These are phyloP conservation scores for Artemisia annua DNA, from an alignment of 129 eudicot genomes.

Conservation along the genomic window DNA sequence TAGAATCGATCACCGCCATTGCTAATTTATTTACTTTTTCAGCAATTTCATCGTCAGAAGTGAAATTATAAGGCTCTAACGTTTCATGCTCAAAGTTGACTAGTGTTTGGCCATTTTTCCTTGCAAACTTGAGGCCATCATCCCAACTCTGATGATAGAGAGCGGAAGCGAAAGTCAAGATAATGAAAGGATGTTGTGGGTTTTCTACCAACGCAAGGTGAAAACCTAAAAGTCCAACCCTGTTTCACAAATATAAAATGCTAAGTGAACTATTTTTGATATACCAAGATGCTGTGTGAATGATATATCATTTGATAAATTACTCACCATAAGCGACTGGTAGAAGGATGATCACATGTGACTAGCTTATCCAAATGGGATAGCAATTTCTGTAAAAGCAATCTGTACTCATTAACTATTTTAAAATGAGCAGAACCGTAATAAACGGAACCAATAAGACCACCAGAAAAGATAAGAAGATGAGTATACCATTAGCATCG, in stretches of 20 bases:
- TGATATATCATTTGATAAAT: constrained; percentile 1
- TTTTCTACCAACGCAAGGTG: constrained; percentile 61
- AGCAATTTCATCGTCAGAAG: constrained; percentile 67
- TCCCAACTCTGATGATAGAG: constrained; percentile 65
- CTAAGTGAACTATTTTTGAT: constrained; percentile 20
- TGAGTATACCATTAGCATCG: constrained; percentile 71
- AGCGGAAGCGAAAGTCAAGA: constrained; percentile 67
- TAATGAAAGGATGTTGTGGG: constrained; percentile 69
- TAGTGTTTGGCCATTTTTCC: constrained; percentile 36
- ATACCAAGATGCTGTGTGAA: not conserved
- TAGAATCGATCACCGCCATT: constrained; percentile 39
- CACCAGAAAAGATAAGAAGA: not conserved
- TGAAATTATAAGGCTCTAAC: constrained; percentile 20
- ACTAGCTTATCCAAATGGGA: constrained; percentile 63
- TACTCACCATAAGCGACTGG: constrained; percentile 67
- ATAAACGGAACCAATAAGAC: not conserved
- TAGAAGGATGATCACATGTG: constrained; percentile 73
- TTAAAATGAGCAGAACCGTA: not conserved
- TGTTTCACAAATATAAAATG: constrained; percentile 31
- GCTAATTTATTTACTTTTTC: constrained; percentile 49
- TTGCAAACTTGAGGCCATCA: constrained; percentile 54
- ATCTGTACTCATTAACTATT: not conserved
- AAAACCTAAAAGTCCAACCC: constrained; percentile 70
- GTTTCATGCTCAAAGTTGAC: constrained; percentile 57
- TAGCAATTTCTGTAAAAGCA: constrained; percentile 55